Evolutionary conservation across 768 basidiomycete species (phyloP).

Genomic region (Multifurca ochricompacta): DNA sequence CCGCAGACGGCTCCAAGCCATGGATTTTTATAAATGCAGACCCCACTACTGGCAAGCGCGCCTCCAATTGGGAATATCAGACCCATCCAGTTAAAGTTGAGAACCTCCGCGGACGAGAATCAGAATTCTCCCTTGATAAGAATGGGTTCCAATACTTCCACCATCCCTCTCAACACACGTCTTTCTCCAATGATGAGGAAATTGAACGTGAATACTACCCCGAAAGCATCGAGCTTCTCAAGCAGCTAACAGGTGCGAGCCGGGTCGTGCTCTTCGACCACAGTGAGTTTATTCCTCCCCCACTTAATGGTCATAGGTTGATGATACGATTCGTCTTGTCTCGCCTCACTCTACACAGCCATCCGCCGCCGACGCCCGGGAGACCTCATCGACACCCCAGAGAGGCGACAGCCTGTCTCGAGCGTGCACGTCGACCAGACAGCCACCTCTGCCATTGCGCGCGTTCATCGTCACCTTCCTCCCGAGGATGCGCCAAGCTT

Average conservation of each 20-base stretch:
- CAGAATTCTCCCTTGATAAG: conserved; percentile 37
- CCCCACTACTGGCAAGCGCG: conserved; percentile 26
- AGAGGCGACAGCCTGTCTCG: conserved; percentile 38
- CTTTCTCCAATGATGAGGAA: conserved; percentile 45
- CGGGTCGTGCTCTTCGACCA: conserved; percentile 59
- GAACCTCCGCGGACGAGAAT: conserved; percentile 47
- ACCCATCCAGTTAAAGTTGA: conserved; percentile 35
- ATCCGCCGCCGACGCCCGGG: conserved; percentile 36
- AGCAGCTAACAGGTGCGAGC: conserved; percentile 52
- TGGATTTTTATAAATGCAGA: conserved; percentile 24
- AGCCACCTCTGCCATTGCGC: conserved; percentile 30
- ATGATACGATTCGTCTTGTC: background rate
- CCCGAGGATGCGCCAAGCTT: conserved; percentile 31
- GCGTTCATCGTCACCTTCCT: conserved; percentile 39
- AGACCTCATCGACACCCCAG: conserved; percentile 29
- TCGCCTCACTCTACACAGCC: conserved; percentile 26
- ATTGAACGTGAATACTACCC: conserved; percentile 51
- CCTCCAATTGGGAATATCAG: conserved; percentile 32
- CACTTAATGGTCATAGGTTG: background rate
- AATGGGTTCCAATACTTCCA: conserved; percentile 43
- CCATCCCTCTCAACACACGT: conserved; percentile 35
- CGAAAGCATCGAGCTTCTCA: conserved; percentile 50
- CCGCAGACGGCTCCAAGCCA: conserved; percentile 27
- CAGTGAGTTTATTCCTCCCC: conserved; percentile 37
- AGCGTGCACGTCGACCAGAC: conserved; percentile 43